A percentile compares a stretch with the other conserved stretches of the same genome.
Evolutionary conservation across 2,329 filamentous ascomycete species (phyloP).

Genomic region (Cercospora citrullina): DNA sequence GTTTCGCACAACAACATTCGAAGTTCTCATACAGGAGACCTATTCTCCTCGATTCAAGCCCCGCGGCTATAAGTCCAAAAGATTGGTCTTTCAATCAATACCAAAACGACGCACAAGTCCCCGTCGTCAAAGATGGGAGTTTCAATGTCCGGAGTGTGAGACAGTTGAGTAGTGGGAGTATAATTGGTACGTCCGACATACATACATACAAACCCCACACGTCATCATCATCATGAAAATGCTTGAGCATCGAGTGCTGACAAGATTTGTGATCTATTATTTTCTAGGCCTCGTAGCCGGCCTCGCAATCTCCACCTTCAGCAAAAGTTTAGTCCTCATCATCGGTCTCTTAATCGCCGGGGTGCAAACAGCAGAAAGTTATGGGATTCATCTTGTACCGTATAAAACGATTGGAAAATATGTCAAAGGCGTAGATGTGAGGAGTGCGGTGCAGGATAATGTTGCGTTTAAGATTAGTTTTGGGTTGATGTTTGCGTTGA

Average conservation of each 20-base stretch:
- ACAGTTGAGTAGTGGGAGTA: constrained; percentile 51
- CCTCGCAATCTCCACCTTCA: constrained; percentile 68
- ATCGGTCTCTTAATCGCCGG: constrained; percentile 64
- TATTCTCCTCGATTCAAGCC: constrained; percentile 42
- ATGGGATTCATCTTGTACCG: constrained; percentile 54
- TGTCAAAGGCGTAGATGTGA: constrained; percentile 52
- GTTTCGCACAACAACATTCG: constrained; percentile 29
- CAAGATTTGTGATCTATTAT: too few species aligned
- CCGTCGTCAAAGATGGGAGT: constrained; percentile 41
- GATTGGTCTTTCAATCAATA: constrained; percentile 45
- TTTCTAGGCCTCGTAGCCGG: constrained; percentile 61
- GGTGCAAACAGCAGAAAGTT: constrained; percentile 57
- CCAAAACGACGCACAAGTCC: constrained; percentile 42
- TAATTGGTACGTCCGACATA: constrained; percentile 40
- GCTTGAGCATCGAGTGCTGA: too few species aligned
- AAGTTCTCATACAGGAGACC: constrained; percentile 34
- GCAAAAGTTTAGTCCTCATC: constrained; percentile 66
- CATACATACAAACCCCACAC: too few species aligned
- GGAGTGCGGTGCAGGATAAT: constrained; percentile 56
- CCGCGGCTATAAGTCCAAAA: constrained; percentile 35
- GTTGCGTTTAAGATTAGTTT: constrained; percentile 69
- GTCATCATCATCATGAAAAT: too few species aligned
- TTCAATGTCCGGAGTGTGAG: constrained; percentile 45
- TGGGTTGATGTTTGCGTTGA: constrained; percentile 70
- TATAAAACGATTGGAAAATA: constrained; percentile 53